Conservation (phyloP, 2,329 filamentous ascomycete genomes). For the Fusarium nematophilum region DNA sequence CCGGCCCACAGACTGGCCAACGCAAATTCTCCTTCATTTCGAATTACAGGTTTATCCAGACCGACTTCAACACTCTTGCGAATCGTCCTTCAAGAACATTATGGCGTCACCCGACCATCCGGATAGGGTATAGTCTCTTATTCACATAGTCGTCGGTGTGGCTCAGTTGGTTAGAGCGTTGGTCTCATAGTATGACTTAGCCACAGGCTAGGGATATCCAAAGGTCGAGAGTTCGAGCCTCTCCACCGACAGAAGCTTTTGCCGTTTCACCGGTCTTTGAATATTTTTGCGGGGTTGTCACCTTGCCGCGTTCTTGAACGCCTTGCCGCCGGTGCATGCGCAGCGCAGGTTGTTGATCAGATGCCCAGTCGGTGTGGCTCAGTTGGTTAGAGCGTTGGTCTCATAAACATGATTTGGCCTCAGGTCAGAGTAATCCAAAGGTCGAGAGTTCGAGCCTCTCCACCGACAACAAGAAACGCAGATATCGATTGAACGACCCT, state of each 20-base stretch:
- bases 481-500: not conserved
- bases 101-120: slow-evolving; percentile 3
- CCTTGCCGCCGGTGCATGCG: not conserved
- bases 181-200: slow-evolving; percentile 45
- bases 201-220: slow-evolving; percentile 40
- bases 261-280: not conserved
- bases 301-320: not conserved
- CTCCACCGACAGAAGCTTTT: slow-evolving; percentile 38
- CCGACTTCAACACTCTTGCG: not conserved
- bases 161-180: slow-evolving; percentile 47
- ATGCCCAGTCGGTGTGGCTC: slow-evolving; percentile 32
- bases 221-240: slow-evolving; percentile 47
- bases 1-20: too few relatives aligned
- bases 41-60: too few relatives aligned
- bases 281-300: not conserved
- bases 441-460: slow-evolving; percentile 42
- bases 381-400: slow-evolving; percentile 42
- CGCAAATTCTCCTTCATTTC: too few relatives aligned
- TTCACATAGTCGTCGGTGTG: slow-evolving; percentile 38
- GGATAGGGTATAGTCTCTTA: slow-evolving; percentile 17
- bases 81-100: slow-evolving; percentile 3
- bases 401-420: slow-evolving; percentile 35
- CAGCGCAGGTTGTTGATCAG: not conserved
- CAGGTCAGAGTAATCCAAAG: slow-evolving; percentile 38
- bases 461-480: slow-evolving; percentile 30